Conservation (phyloP, 495 filamentous ascomycete species). For the Penicillium goetzii region DNA sequence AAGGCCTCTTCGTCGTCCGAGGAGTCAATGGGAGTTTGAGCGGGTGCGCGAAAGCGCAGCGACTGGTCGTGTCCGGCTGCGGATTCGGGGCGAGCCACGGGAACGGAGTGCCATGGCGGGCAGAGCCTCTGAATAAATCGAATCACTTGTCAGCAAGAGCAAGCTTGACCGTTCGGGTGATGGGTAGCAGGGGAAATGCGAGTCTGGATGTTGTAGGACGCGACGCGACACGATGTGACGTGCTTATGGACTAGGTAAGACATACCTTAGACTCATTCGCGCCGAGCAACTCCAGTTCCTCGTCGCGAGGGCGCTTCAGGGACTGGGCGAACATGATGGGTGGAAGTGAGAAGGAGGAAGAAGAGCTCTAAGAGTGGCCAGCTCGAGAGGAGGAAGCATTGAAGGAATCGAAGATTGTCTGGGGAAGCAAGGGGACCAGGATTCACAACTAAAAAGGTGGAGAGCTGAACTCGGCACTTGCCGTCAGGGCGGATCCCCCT, state of each 20-base stretch:
- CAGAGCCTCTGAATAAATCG: neutral
- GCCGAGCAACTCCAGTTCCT: conserved; percentile 4
- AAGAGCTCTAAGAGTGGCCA: neutral
- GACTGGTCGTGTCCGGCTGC: conserved; percentile 19
- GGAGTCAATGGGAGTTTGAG: conserved; percentile 46
- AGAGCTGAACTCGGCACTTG: conserved; percentile 14
- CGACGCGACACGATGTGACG: conserved; percentile 2
- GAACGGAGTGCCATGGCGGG: conserved; percentile 16
- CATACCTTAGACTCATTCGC: conserved; percentile 13
- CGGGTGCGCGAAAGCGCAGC: conserved; percentile 30
- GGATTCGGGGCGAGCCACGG: conserved; percentile 15
- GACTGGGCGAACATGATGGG: conserved; percentile 12
- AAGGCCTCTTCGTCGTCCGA: conserved; percentile 42
- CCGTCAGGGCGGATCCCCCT: conserved; percentile 11
- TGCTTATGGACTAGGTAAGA: neutral
- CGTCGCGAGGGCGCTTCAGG: conserved; percentile 19
- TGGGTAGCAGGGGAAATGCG: neutral
- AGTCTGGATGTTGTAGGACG: neutral
- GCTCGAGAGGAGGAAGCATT: conserved; percentile 7
- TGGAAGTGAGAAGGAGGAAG: neutral
- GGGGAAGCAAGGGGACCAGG: conserved; percentile 9
- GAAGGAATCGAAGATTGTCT: neutral
- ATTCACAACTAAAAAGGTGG: conserved; percentile 2
- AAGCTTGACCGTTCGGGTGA: neutral
- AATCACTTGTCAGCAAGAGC: neutral